A percentile compares a stretch with the other conserved stretches of the same genome.
Conservation (phyloP, 305 asterid genomes). For the Fraxinus dipetala region DNA sequence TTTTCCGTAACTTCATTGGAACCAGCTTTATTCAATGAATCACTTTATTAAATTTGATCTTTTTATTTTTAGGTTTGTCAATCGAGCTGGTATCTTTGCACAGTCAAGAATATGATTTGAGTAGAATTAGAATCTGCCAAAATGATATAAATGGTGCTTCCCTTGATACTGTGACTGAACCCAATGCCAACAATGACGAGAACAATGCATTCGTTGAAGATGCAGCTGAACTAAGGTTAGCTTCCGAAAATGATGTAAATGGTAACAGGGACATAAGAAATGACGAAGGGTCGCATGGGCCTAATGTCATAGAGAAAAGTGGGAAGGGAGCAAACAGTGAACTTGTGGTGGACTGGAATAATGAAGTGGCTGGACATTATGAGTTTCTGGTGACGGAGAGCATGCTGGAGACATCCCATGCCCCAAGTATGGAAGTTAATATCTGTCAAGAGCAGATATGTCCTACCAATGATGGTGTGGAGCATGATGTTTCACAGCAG, state of each 20-base stretch:
- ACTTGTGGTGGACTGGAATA: constrained; percentile 26
- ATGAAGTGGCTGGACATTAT: constrained; percentile 30
- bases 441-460: constrained; percentile 27
- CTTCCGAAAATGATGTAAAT: constrained; percentile 35
- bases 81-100: constrained; percentile 58
- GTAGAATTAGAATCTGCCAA: constrained; percentile 46
- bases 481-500: constrained; percentile 26
- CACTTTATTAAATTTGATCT: constrained; percentile 18
- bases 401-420: constrained; percentile 33
- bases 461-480: constrained; percentile 27
- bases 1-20: constrained; percentile 10
- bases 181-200: constrained; percentile 15
- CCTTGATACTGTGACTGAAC: constrained; percentile 32
- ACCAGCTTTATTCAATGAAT: not conserved
- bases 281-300: constrained; percentile 26
- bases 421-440: constrained; percentile 25
- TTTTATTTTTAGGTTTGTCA: constrained; percentile 52
- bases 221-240: constrained; percentile 17
- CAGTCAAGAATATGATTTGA: constrained; percentile 54
- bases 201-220: constrained; percentile 28
- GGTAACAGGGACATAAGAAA: constrained; percentile 20
- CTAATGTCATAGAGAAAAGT: constrained; percentile 25
- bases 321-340: constrained; percentile 26
- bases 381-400: constrained; percentile 31
- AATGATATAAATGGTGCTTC: constrained; percentile 35